Evolutionary conservation across 495 filamentous ascomycete genomes (phyloP).

Genomic region (Xylaria flabelliformis): DNA sequence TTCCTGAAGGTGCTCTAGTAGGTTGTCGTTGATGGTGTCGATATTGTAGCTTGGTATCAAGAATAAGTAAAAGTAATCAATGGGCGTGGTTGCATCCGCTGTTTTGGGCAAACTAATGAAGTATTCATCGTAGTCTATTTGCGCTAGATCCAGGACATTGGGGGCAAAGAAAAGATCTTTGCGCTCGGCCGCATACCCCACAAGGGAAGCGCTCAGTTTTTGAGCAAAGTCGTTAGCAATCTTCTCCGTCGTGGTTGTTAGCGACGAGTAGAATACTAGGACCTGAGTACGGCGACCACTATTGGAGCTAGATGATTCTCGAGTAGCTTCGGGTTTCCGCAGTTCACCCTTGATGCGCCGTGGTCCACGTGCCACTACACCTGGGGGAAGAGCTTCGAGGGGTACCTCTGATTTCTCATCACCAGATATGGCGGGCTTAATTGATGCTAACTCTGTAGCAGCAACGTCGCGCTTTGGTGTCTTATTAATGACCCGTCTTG

Average conservation of each 20-base stretch:
- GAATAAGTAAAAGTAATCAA: slow-evolving; percentile 79
- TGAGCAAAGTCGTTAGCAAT: slow-evolving; percentile 65
- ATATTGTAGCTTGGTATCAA: slow-evolving; percentile 91
- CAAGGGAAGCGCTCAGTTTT: slow-evolving; percentile 48
- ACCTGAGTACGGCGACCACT: slow-evolving; percentile 64
- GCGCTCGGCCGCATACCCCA: slow-evolving; percentile 31
- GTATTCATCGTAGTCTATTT: slow-evolving; percentile 90
- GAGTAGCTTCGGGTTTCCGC: slow-evolving; percentile 39
- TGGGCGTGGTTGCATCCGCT: slow-evolving; percentile 40
- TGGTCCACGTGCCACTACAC: slow-evolving; percentile 40
- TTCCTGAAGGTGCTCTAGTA: slow-evolving; percentile 83
- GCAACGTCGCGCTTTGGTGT: not conserved
- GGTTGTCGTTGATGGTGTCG: slow-evolving; percentile 81
- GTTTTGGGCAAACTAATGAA: slow-evolving; percentile 71
- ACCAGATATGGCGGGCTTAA: slow-evolving; percentile 19
- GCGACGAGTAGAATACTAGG: slow-evolving; percentile 85
- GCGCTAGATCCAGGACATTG: slow-evolving; percentile 76
- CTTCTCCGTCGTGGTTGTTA: slow-evolving; percentile 79
- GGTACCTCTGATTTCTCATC: slow-evolving; percentile 27
- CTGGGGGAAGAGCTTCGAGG: slow-evolving; percentile 27
- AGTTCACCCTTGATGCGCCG: slow-evolving; percentile 58
- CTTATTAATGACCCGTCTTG: slow-evolving; percentile 2
- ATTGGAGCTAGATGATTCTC: slow-evolving; percentile 23
- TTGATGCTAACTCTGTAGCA: not conserved
- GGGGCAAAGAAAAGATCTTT: slow-evolving; percentile 59